These are phyloP conservation scores for Calonectria pauciramosa DNA, from an alignment of 2,329 filamentous ascomycete species.

Conservation along the genomic window DNA sequence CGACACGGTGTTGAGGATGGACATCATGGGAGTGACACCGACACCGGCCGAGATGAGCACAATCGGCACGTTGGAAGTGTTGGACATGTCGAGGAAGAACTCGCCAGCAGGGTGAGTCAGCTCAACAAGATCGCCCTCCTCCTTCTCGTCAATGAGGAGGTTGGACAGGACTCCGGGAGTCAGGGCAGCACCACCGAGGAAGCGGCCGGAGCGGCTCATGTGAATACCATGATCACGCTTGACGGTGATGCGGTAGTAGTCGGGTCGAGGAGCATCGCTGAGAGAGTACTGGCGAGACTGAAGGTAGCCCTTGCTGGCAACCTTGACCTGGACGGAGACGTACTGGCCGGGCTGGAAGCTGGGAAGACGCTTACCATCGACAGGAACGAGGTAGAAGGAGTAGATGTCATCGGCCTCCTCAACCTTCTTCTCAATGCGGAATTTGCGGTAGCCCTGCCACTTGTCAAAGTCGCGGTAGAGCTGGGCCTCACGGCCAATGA, in stretches of 20 bases:
- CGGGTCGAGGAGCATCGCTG: slow-evolving; percentile 72
- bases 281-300: slow-evolving; percentile 82
- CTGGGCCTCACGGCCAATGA: slow-evolving; percentile 75
- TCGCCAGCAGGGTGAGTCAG: slow-evolving; percentile 77
- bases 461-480: slow-evolving; percentile 72
- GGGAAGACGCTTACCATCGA: slow-evolving; percentile 73
- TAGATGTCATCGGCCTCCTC: slow-evolving; percentile 77
- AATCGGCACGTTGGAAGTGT: slow-evolving; percentile 56
- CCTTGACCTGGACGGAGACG: slow-evolving; percentile 72
- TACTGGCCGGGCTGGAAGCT: slow-evolving; percentile 80
- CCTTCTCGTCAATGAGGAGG: slow-evolving; percentile 73
- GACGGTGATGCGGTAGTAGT: slow-evolving; percentile 79
- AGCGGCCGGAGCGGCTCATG: slow-evolving; percentile 43
- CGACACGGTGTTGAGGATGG: slow-evolving; percentile 70
- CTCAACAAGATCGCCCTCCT: slow-evolving; percentile 72
- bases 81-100: slow-evolving; percentile 66
- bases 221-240: slow-evolving; percentile 74
- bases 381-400: slow-evolving; percentile 77
- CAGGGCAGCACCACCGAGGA: slow-evolving; percentile 49
- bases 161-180: slow-evolving; percentile 79
- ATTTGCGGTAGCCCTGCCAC: slow-evolving; percentile 78
- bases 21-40: slow-evolving; percentile 71
- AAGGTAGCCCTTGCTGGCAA: slow-evolving; percentile 68
- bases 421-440: slow-evolving; percentile 75
- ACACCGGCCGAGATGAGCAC: slow-evolving; percentile 74